A percentile compares a stretch with the other conserved stretches of the same genome.
These are phyloP conservation scores for Microascus cirrosus DNA, from an alignment of 2,329 filamentous ascomycete genomes.

Conservation along the genomic window DNA sequence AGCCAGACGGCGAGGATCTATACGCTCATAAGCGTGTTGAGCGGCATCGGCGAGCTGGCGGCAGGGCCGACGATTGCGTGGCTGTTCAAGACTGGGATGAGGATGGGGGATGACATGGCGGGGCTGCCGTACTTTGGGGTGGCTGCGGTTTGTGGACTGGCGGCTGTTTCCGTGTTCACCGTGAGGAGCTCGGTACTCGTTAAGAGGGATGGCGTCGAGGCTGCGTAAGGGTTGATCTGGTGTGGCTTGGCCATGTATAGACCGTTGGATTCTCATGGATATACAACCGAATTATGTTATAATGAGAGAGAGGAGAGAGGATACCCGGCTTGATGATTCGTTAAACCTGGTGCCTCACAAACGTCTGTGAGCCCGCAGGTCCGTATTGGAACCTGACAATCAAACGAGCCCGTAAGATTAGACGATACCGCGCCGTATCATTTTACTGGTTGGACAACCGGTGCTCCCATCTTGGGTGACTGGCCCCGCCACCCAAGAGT, in stretches of 20 bases:
- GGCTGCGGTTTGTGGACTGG: not conserved
- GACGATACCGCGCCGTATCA: no score
- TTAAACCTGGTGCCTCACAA: no score
- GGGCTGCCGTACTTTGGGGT: constrained; percentile 14
- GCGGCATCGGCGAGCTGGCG: constrained; percentile 12
- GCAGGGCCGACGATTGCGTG: constrained; percentile 14
- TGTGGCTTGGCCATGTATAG: not conserved
- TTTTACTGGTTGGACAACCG: no score
- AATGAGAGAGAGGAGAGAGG: not conserved
- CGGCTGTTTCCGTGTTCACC: not conserved
- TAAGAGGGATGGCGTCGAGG: not conserved
- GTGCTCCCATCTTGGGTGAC: no score
- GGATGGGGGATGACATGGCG: constrained; percentile 11
- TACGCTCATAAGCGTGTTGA: constrained; percentile 15
- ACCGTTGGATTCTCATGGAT: not conserved
- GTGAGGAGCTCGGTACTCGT: not conserved
- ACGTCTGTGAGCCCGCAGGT: no score
- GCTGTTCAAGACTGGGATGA: constrained; percentile 13
- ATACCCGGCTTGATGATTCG: no score
- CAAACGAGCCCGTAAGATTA: no score
- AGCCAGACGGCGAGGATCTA: constrained; percentile 15
- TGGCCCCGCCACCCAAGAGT: no score
- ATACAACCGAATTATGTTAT: not conserved
- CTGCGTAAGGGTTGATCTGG: not conserved
- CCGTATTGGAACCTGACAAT: no score